These are phyloP conservation scores for Aurinia saxatilis DNA, from an alignment of 345 rosid genomes.

Conservation along the genomic window DNA sequence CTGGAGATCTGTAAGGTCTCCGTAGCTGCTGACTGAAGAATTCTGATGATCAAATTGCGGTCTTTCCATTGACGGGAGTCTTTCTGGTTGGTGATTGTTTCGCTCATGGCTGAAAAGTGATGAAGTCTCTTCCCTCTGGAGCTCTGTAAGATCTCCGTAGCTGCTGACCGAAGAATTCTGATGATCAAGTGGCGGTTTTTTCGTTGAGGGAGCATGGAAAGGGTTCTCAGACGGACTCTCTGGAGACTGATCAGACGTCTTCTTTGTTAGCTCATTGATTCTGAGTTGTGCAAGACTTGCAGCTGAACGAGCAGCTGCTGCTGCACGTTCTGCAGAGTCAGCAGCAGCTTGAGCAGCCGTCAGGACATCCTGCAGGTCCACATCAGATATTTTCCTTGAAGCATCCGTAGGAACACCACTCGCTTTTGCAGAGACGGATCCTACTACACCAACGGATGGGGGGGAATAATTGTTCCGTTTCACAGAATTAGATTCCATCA, in stretches of 20 bases:
- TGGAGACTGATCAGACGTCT: constrained; percentile 33
- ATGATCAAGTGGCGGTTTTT: constrained; percentile 14
- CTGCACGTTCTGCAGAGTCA: constrained; percentile 83
- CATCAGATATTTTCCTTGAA: constrained; percentile 36
- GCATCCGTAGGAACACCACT: constrained; percentile 13
- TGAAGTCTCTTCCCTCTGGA: constrained; percentile 27
- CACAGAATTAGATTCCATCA: constrained; percentile 18
- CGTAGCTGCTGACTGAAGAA: constrained; percentile 58
- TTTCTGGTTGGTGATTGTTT: constrained; percentile 26
- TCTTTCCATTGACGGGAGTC: constrained; percentile 21
- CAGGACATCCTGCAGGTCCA: constrained; percentile 76
- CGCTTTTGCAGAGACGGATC: constrained; percentile 7
- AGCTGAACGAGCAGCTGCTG: constrained; percentile 86
- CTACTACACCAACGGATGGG: constrained; percentile 4
- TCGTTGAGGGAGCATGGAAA: constrained; percentile 34
- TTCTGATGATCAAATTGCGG: constrained; percentile 35
- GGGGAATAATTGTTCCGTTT: constrained; percentile 5
- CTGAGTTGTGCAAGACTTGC: constrained; percentile 89
- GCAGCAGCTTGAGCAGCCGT: constrained; percentile 92
- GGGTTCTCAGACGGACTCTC: constrained; percentile 52
- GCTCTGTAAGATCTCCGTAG: constrained; percentile 29
- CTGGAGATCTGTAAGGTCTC: not conserved
- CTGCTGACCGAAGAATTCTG: constrained; percentile 45
- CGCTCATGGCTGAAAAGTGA: constrained; percentile 20
- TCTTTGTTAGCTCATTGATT: constrained; percentile 60